phyloP scores from a whole-genome alignment of 2,329 filamentous ascomycete species.

The Cercospora citrullina region DNA sequence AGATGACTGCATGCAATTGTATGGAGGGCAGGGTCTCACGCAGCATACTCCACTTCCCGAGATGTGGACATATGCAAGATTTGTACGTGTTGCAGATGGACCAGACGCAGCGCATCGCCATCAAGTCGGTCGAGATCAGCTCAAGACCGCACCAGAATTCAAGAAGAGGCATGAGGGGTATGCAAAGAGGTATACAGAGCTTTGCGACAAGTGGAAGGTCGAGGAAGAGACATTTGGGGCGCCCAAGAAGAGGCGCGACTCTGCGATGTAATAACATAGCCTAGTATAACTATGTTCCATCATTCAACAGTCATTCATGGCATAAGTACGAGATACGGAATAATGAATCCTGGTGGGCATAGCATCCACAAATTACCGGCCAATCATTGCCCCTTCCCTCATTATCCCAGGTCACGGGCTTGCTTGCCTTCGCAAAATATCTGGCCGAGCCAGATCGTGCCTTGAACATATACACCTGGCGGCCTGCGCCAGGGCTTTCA shows the following conservation, averaged over 20 bases:
- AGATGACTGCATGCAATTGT: constrained; percentile 88
- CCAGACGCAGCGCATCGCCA: constrained; percentile 91
- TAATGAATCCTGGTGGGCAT: not conserved
- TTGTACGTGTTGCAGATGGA: constrained; percentile 60
- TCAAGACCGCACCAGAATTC: constrained; percentile 60
- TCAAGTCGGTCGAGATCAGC: constrained; percentile 78
- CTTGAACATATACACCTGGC: not conserved
- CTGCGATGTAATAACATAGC: not conserved
- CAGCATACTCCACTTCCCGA: constrained; percentile 89
- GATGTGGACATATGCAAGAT: constrained; percentile 38
- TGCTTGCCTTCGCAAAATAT: not conserved
- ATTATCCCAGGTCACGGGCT: not conserved
- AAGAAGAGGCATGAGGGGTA: constrained; percentile 61
- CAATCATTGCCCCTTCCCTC: not conserved
- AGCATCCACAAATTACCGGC: not conserved
- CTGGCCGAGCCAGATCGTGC: not conserved
- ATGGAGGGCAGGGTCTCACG: constrained; percentile 82
- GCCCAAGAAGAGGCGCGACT: constrained; percentile 31
- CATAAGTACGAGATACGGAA: not conserved
- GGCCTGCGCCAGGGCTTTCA: not conserved
- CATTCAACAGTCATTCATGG: not conserved
- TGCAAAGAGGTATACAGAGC: constrained; percentile 51
- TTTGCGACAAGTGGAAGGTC: constrained; percentile 58
- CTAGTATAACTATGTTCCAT: not conserved
- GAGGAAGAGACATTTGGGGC: constrained; percentile 61